Percentiles rank a stretch among this genome's conserved stretches.
Conservation (phyloP, 257 asterid genomes). For the Echium plantagineum region DNA sequence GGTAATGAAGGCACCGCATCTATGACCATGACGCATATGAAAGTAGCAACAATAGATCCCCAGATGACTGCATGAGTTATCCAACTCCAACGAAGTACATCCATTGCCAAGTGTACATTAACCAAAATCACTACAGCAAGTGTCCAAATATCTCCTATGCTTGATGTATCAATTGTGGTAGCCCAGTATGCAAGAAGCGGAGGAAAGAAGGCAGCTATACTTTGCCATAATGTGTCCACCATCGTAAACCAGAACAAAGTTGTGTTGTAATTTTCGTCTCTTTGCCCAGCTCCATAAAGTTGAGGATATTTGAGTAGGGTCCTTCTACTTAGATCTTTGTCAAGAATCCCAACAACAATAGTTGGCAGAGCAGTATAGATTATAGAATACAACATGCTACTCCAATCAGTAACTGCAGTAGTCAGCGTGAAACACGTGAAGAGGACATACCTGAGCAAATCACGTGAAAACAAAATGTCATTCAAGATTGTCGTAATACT, state of each 20-base stretch:
- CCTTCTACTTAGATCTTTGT: conserved; percentile 72
- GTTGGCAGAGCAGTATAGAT: conserved; percentile 84
- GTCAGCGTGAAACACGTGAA: conserved; percentile 76
- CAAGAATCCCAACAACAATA: conserved; percentile 71
- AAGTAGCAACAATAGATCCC: conserved; percentile 89
- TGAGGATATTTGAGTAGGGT: conserved; percentile 71
- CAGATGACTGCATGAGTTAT: conserved; percentile 70
- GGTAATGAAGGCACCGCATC: conserved; percentile 57
- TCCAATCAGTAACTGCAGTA: conserved; percentile 94
- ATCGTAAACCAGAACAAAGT: conserved; percentile 73
- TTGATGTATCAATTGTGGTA: conserved; percentile 54
- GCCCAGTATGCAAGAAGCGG: conserved; percentile 74
- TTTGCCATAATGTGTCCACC: conserved; percentile 87
- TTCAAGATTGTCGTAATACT: neutral
- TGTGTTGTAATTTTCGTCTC: conserved; percentile 69
- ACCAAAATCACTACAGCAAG: conserved; percentile 77
- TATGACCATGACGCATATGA: conserved; percentile 60
- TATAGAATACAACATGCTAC: conserved; percentile 83
- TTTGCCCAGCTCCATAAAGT: conserved; percentile 83
- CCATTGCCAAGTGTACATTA: conserved; percentile 92
- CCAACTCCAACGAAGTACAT: conserved; percentile 80
- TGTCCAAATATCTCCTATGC: conserved; percentile 91
- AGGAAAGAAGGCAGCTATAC: conserved; percentile 53
- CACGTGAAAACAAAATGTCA: conserved; percentile 13
- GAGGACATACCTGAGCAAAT: conserved; percentile 56